A percentile compares a stretch with the other conserved stretches of the same genome.
These are phyloP conservation scores for Brassica incana DNA, from an alignment of 345 rosid species.

Conservation along the genomic window DNA sequence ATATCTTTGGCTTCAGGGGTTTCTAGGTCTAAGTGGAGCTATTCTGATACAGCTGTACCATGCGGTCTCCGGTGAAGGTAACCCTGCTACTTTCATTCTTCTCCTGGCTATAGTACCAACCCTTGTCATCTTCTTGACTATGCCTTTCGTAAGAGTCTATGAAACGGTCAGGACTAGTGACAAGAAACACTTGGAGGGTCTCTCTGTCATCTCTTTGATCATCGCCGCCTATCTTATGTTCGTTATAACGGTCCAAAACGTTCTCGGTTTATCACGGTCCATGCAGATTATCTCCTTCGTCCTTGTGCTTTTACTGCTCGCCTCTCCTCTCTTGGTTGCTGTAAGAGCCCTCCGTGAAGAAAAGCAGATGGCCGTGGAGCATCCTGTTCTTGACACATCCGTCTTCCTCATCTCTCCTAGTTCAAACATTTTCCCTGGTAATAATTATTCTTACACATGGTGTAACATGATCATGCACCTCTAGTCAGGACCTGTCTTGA, in stretches of 20 bases:
- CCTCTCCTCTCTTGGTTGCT: slow-evolving; percentile 62
- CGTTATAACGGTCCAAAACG: slow-evolving; percentile 56
- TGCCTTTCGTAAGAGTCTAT: slow-evolving; percentile 64
- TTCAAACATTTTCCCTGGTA: slow-evolving; percentile 5
- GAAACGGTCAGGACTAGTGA: slow-evolving; percentile 48
- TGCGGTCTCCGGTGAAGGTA: slow-evolving; percentile 47
- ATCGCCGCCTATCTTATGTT: slow-evolving; percentile 68
- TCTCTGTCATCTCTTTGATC: slow-evolving; percentile 64
- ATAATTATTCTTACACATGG: background rate
- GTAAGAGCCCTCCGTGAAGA: slow-evolving; percentile 55
- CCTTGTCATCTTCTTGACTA: slow-evolving; percentile 52
- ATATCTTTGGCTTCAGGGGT: slow-evolving; percentile 53
- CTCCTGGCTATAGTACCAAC: slow-evolving; percentile 75
- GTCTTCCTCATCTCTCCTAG: slow-evolving; percentile 23
- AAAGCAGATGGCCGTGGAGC: slow-evolving; percentile 9
- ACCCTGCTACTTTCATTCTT: slow-evolving; percentile 66
- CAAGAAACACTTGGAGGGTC: slow-evolving; percentile 69
- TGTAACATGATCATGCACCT: background rate
- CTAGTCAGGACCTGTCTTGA: background rate
- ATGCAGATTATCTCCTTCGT: slow-evolving; percentile 48
- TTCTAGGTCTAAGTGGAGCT: slow-evolving; percentile 92
- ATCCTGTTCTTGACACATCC: slow-evolving; percentile 21
- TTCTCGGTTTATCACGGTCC: slow-evolving; percentile 50
- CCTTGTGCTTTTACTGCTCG: slow-evolving; percentile 55
- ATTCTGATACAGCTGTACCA: slow-evolving; percentile 67